phyloP scores from a whole-genome alignment of 371 early-diverging fungal species.

The Apophysomyces ossiformis region DNA sequence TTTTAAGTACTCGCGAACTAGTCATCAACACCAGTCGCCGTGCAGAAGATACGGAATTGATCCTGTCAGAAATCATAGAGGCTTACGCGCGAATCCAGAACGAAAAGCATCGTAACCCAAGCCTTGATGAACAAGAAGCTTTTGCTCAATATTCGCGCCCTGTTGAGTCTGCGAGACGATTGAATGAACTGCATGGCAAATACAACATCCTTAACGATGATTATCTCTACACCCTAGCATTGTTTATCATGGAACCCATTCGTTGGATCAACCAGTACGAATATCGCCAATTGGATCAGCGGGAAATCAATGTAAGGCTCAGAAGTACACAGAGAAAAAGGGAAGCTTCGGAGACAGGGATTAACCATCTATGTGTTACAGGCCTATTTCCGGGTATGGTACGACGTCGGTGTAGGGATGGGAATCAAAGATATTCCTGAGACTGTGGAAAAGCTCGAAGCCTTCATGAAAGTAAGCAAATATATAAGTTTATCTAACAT shows the following conservation, averaged over 20 bases:
- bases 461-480: conserved; percentile 33
- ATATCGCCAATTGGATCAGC: conserved; percentile 45
- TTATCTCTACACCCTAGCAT: conserved; percentile 48
- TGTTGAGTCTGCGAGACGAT: conserved; percentile 32
- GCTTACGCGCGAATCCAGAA: conserved; percentile 43
- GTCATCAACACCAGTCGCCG: conserved; percentile 37
- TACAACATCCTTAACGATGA: conserved; percentile 58
- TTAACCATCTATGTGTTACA: conserved; percentile 9
- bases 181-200: conserved; percentile 58
- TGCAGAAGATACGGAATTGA: conserved; percentile 55
- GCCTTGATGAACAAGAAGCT: conserved; percentile 12
- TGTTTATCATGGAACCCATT: conserved; percentile 53
- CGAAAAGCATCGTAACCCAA: conserved; percentile 25
- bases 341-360: not conserved
- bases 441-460: conserved; percentile 42
- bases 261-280: conserved; percentile 53
- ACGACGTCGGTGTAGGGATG: conserved; percentile 43
- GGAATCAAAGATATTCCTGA: conserved; percentile 57
- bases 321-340: no score
- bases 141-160: conserved; percentile 38
- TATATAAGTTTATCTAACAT: not conserved
- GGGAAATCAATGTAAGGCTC: conserved; percentile 50
- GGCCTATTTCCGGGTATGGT: conserved; percentile 51
- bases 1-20: conserved; percentile 54
- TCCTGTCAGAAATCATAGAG: conserved; percentile 49